A percentile compares a stretch with the other conserved stretches of the same genome.
Evolutionary conservation across 1,139 yeast genomes (phyloP).

Genomic region (Yamadazyma spencermartinsiae): DNA sequence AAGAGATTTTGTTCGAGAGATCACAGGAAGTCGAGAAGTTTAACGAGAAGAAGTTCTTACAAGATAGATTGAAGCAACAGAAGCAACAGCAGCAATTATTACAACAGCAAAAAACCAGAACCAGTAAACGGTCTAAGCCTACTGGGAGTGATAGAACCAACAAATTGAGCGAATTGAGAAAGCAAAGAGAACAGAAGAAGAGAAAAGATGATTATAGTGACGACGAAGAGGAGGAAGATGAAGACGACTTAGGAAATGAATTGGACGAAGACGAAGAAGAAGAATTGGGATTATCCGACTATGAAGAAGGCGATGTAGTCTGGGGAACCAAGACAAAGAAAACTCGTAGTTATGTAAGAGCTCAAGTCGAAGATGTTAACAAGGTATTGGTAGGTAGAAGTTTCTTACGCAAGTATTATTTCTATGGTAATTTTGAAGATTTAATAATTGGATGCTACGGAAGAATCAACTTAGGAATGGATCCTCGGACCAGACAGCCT

Average conservation of each 20-base stretch:
- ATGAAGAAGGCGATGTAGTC: constrained; percentile 49
- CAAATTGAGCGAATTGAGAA: constrained; percentile 79
- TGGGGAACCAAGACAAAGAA: constrained; percentile 48
- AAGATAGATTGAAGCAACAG: constrained; percentile 71
- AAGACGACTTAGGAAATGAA: constrained; percentile 42
- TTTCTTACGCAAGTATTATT: constrained; percentile 71
- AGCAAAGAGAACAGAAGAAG: constrained; percentile 72
- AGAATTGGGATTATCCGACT: constrained; percentile 22
- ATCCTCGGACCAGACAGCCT: constrained; percentile 60
- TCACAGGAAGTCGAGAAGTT: constrained; percentile 86
- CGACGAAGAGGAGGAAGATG: constrained; percentile 43
- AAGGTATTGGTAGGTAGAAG: constrained; percentile 75
- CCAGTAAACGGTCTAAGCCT: constrained; percentile 29
- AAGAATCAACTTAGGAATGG: constrained; percentile 75
- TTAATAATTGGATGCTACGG: constrained; percentile 75
- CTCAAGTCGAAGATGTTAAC: constrained; percentile 59
- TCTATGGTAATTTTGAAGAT: constrained; percentile 76
- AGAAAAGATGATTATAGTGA: constrained; percentile 36
- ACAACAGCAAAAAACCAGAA: constrained; percentile 23
- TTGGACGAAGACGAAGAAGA: constrained; percentile 42
- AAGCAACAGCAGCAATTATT: constrained; percentile 34
- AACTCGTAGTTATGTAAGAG: constrained; percentile 21
- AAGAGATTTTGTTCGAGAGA: constrained; percentile 86
- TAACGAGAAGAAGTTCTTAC: constrained; percentile 78
- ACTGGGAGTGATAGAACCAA: constrained; percentile 39